Evolutionary conservation across 306 rosid genomes (phyloP).

Genomic region (Rosa multiflora): DNA sequence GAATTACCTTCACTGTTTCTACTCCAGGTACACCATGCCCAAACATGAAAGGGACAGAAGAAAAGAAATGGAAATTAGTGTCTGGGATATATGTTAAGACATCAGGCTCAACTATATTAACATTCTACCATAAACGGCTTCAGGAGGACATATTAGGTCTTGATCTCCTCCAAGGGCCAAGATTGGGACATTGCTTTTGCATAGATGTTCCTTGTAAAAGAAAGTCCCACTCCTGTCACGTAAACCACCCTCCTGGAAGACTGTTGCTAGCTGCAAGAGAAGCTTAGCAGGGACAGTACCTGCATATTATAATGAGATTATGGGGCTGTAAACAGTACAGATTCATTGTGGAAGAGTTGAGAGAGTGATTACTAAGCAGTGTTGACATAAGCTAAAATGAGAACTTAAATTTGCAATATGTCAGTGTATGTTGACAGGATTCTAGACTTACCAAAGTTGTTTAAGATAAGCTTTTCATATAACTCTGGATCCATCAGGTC

Average conservation of each 20-base stretch:
- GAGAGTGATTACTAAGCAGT: not conserved
- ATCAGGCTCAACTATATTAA: not conserved
- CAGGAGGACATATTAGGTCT: conserved; percentile 86
- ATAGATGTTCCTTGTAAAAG: conserved; percentile 68
- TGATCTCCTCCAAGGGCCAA: conserved; percentile 86
- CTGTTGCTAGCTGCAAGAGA: conserved; percentile 70
- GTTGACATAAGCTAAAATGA: conserved; percentile 10
- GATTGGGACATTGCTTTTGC: conserved; percentile 63
- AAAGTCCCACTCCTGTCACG: conserved; percentile 64
- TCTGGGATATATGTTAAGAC: not conserved
- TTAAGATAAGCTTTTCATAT: conserved; percentile 65
- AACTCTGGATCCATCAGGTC: conserved; percentile 71
- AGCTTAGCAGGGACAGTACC: conserved; percentile 85
- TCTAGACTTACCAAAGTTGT: conserved; percentile 66
- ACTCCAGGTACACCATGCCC: conserved; percentile 26
- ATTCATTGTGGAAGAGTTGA: not conserved
- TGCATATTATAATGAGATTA: conserved; percentile 33
- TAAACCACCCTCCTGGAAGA: conserved; percentile 65
- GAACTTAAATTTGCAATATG: not conserved
- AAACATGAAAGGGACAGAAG: not conserved
- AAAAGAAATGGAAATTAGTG: conserved; percentile 9
- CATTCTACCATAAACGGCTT: conserved; percentile 80
- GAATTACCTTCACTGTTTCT: conserved; percentile 85
- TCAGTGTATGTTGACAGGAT: not conserved
- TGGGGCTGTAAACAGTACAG: not conserved